A percentile compares a stretch with the other conserved stretches of the same genome.
phyloP scores from a whole-genome alignment of 345 rosid species.

The Dovyalis caffra region DNA sequence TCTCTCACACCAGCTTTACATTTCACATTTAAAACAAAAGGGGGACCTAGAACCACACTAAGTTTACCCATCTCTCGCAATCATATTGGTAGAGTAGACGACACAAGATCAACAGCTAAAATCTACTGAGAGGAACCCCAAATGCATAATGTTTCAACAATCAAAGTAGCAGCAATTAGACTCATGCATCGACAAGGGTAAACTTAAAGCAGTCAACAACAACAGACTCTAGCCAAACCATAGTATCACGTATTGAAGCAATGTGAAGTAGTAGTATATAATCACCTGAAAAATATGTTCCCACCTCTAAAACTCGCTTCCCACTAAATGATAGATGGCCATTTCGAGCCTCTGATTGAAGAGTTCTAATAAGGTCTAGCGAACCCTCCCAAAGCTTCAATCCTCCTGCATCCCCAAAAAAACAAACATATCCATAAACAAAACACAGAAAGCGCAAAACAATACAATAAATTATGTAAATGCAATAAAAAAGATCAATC shows the following conservation, averaged over 20 bases:
- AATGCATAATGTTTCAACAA: neutral
- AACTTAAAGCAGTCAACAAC: neutral
- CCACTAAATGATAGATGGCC: slow-evolving; percentile 53
- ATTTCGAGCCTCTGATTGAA: slow-evolving; percentile 50
- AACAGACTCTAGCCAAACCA: neutral
- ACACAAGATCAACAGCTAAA: neutral
- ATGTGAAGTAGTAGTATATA: neutral
- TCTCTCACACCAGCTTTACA: neutral
- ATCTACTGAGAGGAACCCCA: neutral
- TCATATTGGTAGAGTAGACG: neutral
- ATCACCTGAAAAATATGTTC: slow-evolving; percentile 33
- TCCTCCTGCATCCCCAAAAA: slow-evolving; percentile 56
- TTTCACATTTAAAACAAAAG: neutral
- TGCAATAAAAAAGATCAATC: neutral
- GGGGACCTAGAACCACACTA: neutral
- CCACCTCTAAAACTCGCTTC: slow-evolving; percentile 83
- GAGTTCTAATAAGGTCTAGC: slow-evolving; percentile 80
- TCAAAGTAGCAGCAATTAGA: neutral
- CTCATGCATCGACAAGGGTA: slow-evolving; percentile 3
- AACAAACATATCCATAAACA: neutral
- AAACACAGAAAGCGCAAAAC: neutral
- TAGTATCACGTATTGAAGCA: neutral
- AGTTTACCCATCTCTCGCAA: neutral
- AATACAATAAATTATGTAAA: neutral
- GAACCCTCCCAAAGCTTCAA: slow-evolving; percentile 99